Evolutionary conservation across 306 rosid genomes (phyloP).

Genomic region (Lotus japonicus): DNA sequence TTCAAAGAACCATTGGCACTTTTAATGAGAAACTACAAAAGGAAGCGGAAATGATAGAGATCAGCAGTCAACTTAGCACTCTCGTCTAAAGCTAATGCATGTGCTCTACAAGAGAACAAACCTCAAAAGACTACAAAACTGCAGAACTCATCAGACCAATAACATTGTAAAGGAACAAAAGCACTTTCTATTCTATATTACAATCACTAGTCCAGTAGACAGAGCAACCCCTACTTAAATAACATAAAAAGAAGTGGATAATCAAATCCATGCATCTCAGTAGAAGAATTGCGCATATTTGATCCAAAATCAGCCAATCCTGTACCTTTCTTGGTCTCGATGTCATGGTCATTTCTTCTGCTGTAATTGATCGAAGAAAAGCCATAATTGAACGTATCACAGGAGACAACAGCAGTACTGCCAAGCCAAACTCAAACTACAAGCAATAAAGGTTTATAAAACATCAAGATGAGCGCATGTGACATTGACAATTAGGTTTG

Average conservation of each 20-base stretch:
- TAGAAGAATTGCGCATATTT: not conserved
- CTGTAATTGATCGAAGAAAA: slow-evolving; percentile 80
- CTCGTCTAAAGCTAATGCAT: not conserved
- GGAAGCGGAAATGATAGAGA: not conserved
- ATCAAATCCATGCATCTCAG: slow-evolving; percentile 1
- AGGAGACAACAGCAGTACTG: slow-evolving; percentile 82
- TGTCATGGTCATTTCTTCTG: slow-evolving; percentile 82
- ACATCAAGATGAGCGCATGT: slow-evolving; percentile 8
- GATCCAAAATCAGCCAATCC: not conserved
- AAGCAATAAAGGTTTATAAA: slow-evolving; percentile 29
- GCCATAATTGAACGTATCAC: slow-evolving; percentile 96
- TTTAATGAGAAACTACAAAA: not conserved
- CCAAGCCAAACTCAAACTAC: slow-evolving; percentile 96
- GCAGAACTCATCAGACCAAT: too few relatives aligned
- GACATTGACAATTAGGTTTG: slow-evolving; percentile 1
- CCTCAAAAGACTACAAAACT: slow-evolving; percentile 4
- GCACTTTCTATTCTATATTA: not conserved
- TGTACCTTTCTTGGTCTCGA: slow-evolving; percentile 90
- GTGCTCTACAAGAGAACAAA: not conserved
- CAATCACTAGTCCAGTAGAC: not conserved
- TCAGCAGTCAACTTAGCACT: not conserved
- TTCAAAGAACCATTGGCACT: not conserved
- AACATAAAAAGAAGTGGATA: not conserved
- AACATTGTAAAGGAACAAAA: too few relatives aligned
- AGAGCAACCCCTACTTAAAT: not conserved